These are phyloP conservation scores for Epichloe sibirici DNA, from an alignment of 2,329 filamentous ascomycete species.

Conservation along the genomic window DNA sequence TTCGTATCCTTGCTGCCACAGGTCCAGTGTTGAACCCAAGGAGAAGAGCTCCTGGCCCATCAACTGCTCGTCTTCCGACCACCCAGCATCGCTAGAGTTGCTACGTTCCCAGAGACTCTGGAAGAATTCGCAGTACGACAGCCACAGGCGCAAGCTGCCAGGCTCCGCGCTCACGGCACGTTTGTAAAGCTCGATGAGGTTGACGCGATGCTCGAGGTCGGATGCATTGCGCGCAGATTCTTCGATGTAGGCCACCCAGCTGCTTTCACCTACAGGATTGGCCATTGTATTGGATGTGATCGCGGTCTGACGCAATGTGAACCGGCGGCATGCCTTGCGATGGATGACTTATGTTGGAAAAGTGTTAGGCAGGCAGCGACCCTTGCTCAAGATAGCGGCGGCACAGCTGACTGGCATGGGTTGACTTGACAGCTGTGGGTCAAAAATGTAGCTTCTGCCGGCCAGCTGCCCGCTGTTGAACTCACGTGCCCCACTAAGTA, in stretches of 20 bases:
- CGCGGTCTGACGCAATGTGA: neutral
- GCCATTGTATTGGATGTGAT: constrained; percentile 26
- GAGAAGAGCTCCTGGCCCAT: constrained; percentile 62
- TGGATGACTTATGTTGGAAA: neutral
- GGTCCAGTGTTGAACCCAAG: constrained; percentile 50
- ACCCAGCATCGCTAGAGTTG: constrained; percentile 39
- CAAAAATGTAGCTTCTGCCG: no score
- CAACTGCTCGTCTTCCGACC: constrained; percentile 55
- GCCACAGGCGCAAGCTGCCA: constrained; percentile 62
- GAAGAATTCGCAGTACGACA: constrained; percentile 67
- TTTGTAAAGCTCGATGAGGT: constrained; percentile 60
- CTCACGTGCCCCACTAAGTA: no score
- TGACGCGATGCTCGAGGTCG: constrained; percentile 54
- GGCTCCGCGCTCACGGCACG: constrained; percentile 60
- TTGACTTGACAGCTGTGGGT: neutral
- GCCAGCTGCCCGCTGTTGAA: no score
- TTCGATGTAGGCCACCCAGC: constrained; percentile 66
- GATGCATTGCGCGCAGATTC: constrained; percentile 51
- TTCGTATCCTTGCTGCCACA: constrained; percentile 61
- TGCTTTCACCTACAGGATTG: constrained; percentile 59
- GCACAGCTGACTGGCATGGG: neutral
- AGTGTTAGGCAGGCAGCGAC: no score
- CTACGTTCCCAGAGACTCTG: constrained; percentile 57
- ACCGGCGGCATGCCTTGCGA: neutral
- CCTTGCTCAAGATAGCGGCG: neutral